Percentiles rank a stretch among this genome's conserved stretches.
These are phyloP conservation scores for Diaporthe vexans DNA, from an alignment of 2,329 filamentous ascomycete genomes.

Conservation along the genomic window DNA sequence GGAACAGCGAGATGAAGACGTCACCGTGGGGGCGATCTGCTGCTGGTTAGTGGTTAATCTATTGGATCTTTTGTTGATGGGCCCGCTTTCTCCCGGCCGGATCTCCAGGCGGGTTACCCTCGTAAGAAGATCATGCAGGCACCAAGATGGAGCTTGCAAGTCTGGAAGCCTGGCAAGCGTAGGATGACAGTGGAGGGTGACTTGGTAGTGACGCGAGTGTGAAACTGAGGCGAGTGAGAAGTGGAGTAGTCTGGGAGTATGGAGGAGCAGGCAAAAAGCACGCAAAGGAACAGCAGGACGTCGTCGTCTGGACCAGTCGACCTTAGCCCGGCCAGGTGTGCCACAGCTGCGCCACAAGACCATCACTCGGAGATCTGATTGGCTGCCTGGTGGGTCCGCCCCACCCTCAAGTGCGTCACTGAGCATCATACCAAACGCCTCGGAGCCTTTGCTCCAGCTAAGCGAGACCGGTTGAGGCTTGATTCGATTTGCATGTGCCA, in stretches of 20 bases:
- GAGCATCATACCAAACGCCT: neutral
- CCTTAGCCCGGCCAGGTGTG: neutral
- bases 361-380: neutral
- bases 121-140: neutral
- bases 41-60: constrained; percentile 2
- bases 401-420: constrained; percentile 12
- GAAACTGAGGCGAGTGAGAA: neutral
- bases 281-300: neutral
- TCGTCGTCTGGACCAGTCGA: neutral
- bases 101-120: neutral
- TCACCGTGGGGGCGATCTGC: constrained; percentile 1
- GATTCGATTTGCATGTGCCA: constrained; percentile 28
- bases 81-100: neutral
- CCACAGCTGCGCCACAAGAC: constrained; percentile 31
- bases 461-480: constrained; percentile 5
- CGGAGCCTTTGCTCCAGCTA: constrained; percentile 27
- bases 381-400: neutral
- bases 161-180: too few relatives aligned
- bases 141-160: constrained; percentile 8
- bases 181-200: neutral
- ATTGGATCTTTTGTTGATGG: constrained; percentile 2
- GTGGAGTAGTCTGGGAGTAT: neutral
- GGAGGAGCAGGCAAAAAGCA: neutral
- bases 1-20: neutral
- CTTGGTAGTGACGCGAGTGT: constrained; percentile 4